Evolutionary conservation across 495 filamentous ascomycete genomes (phyloP), one percentile per base, ranked within the genome.

Genomic region (Talaromyces borbonicus): DNA sequence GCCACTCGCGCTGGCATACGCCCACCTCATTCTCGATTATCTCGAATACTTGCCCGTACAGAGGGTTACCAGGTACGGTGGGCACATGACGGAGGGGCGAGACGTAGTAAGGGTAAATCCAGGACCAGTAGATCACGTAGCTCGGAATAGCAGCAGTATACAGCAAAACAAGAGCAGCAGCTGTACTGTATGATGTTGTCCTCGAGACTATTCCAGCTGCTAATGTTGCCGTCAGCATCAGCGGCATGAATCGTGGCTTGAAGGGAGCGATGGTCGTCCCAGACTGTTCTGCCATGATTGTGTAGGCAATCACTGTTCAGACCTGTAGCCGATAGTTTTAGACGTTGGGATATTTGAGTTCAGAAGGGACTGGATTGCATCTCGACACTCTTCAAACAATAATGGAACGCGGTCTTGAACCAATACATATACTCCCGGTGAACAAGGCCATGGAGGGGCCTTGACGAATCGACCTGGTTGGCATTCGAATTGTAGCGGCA

Each of bases 11-110:
- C 14, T 68, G 62, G 26, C 64, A 57, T 4, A 67, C 55, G 41
- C 66, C 63, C 16, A 59, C 56, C 44, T 71, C 66, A 35, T 53
- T 46, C 14, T 53, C 52, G 31, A 69, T 62, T 36, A 71, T 65
- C 7, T 54, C 56, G 45, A 61, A 58, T 49, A 65, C 58, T 42
- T 68, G 64, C 8, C 66, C 67, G 60, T 63, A 69, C 24, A 69
- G 56, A 33, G 67, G 67, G 25, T 61, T 63, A 2, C 64, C 60
- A 4, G 66, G 67, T 29, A 67, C 59, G 8, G 66, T 69, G 3
- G 67, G 67, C 36, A 71, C 51, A 30, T 68, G 57, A 44, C 63
- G 59, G 16, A 71, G 53, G n/a, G 65, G 63, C 11, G 67, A 71
- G 5, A 67, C 39, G 40, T 65, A 62, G 42, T 59, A 63, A 8